Base-by-base conservation (phyloP, 2,329 filamentous ascomycete species). In the Dichotomopilus funicola region DNA sequence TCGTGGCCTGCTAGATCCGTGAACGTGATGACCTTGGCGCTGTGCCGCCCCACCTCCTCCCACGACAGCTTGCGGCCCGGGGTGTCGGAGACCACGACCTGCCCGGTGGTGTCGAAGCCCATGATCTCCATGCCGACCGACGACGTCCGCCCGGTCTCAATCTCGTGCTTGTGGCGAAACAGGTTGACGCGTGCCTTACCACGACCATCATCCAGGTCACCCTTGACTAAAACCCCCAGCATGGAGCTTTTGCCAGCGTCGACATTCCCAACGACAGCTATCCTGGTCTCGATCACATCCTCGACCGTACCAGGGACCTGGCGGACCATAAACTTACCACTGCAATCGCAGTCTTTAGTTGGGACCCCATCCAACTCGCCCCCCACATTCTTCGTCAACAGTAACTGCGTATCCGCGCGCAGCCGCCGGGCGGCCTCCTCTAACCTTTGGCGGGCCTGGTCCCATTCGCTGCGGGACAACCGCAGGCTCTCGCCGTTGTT, bases 61-160 rank as follows among this genome's bases (percentile, higher is more conserved):
- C 94, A 99, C 4, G 91, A 92, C 37, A 97, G 76, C 62, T 82
- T 82, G 43, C 94, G 83, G 1, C 91, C 92, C 2, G 91, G 88
- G 0, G 86, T 87, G 56, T 87, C 87, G 41, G 89, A 92, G 12
- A 85, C 82, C 12, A 97, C 81, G 34, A 96, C 87, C 33, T 91
- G 83, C 34, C 94, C 92, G 54, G 81, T 80, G 50, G 87, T 90
- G 70, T 97, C 91, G 64, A 96, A 99, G 1, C 94, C 94, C 87
- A 97, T 91, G 59, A 97, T 97, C 71, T 99, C 94, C 91, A 97
- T 95, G 43, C 94, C 92, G 0, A 99, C 94, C 0, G 91, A 96
- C 68, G 90, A 96, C 8, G 94, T 99, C 62, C 94, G 82, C 1
- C 94, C 94, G 47, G 89, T 94, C 72, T 99, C 94, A 42, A 97